These are phyloP conservation scores for Podospora comata DNA, from an alignment of 495 filamentous ascomycete species.

Conservation along the genomic window DNA sequence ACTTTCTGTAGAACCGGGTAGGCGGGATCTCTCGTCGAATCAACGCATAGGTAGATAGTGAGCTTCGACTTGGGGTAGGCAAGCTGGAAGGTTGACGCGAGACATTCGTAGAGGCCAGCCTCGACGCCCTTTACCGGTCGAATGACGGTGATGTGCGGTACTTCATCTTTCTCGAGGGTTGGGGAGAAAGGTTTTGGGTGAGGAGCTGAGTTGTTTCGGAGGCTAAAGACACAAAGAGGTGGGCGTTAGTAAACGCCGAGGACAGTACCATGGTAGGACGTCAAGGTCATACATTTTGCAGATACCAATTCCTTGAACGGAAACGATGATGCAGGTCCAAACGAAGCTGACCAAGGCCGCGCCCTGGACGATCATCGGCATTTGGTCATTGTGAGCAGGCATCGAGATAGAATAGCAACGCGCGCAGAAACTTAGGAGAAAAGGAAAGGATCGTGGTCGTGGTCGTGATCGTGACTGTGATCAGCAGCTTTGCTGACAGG, in stretches of 20 bases:
- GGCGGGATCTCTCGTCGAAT: constrained; percentile 73
- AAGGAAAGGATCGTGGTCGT: background rate
- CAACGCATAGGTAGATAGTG: constrained; percentile 80
- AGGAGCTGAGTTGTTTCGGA: constrained; percentile 47
- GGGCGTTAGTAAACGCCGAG: constrained; percentile 2
- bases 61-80: constrained; percentile 73
- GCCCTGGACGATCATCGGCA: constrained; percentile 39
- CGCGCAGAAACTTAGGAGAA: constrained; percentile 5
- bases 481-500: background rate
- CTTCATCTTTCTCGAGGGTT: constrained; percentile 40
- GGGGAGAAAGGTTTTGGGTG: constrained; percentile 45
- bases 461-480: background rate
- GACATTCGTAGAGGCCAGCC: constrained; percentile 83
- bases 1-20: constrained; percentile 69
- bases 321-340: constrained; percentile 49
- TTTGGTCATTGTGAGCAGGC: constrained; percentile 31
- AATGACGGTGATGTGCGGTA: constrained; percentile 87
- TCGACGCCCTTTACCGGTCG: constrained; percentile 93
- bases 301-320: constrained; percentile 51
- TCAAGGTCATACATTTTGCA: constrained; percentile 44
- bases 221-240: constrained; percentile 36
- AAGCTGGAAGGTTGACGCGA: constrained; percentile 85
- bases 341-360: constrained; percentile 44
- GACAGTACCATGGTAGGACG: background rate
- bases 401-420: constrained; percentile 7